These are phyloP conservation scores for Dactylellina sp. DNA, from an alignment of 2,329 filamentous ascomycete genomes.

Conservation along the genomic window DNA sequence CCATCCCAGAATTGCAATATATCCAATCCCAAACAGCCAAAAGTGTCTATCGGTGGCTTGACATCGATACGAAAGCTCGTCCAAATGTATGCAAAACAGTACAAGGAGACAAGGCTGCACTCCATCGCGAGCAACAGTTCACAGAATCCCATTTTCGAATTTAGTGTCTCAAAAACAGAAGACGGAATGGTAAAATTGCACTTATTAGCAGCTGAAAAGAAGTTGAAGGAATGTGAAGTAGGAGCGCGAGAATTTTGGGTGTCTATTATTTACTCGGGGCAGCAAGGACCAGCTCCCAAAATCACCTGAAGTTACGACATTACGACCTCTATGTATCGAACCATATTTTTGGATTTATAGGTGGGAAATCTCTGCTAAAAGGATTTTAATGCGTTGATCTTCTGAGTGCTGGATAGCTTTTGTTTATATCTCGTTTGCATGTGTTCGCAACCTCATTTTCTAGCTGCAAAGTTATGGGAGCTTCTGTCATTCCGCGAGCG, in stretches of 20 bases:
- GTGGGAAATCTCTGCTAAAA: background rate
- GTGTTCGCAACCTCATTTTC: too few relatives aligned
- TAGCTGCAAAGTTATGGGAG: too few relatives aligned
- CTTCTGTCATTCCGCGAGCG: too few relatives aligned
- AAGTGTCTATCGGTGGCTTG: constrained; percentile 14
- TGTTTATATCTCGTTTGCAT: too few relatives aligned
- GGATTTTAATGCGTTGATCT: too few relatives aligned
- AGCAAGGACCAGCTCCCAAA: background rate
- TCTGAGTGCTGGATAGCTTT: too few relatives aligned
- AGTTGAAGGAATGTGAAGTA: constrained; percentile 27
- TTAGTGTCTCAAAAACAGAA: constrained; percentile 20
- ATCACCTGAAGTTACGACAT: background rate
- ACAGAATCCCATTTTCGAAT: constrained; percentile 20
- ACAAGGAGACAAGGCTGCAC: constrained; percentile 10
- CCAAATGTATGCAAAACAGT: constrained; percentile 24
- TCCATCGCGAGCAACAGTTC: background rate
- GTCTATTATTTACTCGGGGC: constrained; percentile 15
- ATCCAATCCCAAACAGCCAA: background rate
- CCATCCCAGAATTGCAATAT: background rate
- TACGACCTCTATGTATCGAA: background rate
- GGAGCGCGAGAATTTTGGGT: constrained; percentile 33
- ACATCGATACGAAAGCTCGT: constrained; percentile 35
- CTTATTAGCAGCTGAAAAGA: constrained; percentile 15
- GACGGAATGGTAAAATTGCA: constrained; percentile 3
- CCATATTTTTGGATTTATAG: background rate